Evolutionary conservation across 2,329 filamentous ascomycete genomes (phyloP).

Genomic region (Curvularia lunata): DNA sequence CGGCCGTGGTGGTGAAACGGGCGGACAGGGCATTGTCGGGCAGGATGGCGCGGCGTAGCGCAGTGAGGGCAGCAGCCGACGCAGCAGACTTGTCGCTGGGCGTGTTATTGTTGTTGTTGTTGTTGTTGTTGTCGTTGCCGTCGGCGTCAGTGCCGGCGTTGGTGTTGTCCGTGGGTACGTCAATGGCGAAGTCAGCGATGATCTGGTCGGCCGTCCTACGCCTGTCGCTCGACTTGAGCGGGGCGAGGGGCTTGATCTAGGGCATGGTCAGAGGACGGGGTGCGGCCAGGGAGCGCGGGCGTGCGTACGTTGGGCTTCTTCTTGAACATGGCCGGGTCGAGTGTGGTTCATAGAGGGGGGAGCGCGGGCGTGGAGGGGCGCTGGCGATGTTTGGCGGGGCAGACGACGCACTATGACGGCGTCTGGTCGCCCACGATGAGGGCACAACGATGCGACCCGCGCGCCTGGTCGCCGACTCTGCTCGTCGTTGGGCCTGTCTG

Average conservation of each 20-base stretch:
- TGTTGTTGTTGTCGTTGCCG: slow-evolving; percentile 26
- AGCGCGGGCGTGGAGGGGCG: not conserved
- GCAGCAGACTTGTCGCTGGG: slow-evolving; percentile 52
- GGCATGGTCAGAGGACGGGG: not conserved
- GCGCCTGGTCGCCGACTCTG: not conserved
- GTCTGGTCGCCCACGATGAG: slow-evolving; percentile 1
- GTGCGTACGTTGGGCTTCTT: slow-evolving; percentile 64
- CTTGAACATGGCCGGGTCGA: slow-evolving; percentile 62
- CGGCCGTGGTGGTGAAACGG: slow-evolving; percentile 69
- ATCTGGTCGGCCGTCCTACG: slow-evolving; percentile 71
- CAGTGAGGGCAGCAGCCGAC: slow-evolving; percentile 55
- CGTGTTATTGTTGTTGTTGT: slow-evolving; percentile 14
- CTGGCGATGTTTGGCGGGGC: slow-evolving; percentile 1
- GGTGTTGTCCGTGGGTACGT: slow-evolving; percentile 49
- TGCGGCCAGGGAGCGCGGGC: not conserved
- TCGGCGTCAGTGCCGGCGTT: slow-evolving; percentile 9
- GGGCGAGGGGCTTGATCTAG: slow-evolving; percentile 71
- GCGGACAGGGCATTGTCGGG: slow-evolving; percentile 69
- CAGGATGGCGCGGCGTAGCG: slow-evolving; percentile 64
- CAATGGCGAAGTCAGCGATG: slow-evolving; percentile 65
- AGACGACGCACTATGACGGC: not conserved
- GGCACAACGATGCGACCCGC: not conserved
- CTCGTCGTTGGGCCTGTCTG: not conserved
- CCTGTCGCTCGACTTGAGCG: slow-evolving; percentile 70
- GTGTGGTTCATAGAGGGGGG: not conserved